Evolutionary conservation across 495 filamentous ascomycete species (phyloP), one percentile per base, ranked within the genome.

Genomic region (Penicillium canescens): DNA sequence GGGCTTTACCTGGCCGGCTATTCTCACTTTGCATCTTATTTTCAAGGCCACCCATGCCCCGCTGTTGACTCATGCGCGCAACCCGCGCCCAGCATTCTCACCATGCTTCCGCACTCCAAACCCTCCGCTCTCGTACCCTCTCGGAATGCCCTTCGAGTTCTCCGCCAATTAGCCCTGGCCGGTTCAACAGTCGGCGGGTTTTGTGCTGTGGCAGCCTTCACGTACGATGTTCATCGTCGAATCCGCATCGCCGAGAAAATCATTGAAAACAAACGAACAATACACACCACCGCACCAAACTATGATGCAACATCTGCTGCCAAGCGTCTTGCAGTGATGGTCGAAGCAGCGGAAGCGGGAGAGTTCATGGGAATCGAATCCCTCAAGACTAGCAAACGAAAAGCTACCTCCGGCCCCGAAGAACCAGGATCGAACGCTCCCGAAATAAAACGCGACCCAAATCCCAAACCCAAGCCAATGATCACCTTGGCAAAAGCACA

Each of bases 281-380:
- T 78, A 13, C 75, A 72, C 44, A 70, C 72, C 16, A 77, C 72
- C 13, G 71, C 74, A 6, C 72, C 75, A 1, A 69, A 72, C 21
- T 76, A 77, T 56, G 68, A 77, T 69, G 75, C 75, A 28, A 74
- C 70, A 2, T 66, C 71, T 33, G 67, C 75, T 6, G 75, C 75
- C 14, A 66, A 54, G 28, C 57, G 72, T 10, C 60, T 78, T 5
- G 61, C 69, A 2, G 60, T 62, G 1, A 75, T 76, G 72, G 69
- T 75, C 57, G 72, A 73, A 36, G 69, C 69, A 7, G 75, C 75
- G 6, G 75, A 76, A 46, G 69, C 70, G 3, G 75, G 72, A 3
- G 71, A 75, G 26, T 78, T 73, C 34, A 66, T 62, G 53, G 68
- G 73, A 0, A 31, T 75, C 43, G 69, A 67, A 4, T 73, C 72